phyloP scores from a whole-genome alignment of 257 asterid species.

The Thymus mandschuricus region DNA sequence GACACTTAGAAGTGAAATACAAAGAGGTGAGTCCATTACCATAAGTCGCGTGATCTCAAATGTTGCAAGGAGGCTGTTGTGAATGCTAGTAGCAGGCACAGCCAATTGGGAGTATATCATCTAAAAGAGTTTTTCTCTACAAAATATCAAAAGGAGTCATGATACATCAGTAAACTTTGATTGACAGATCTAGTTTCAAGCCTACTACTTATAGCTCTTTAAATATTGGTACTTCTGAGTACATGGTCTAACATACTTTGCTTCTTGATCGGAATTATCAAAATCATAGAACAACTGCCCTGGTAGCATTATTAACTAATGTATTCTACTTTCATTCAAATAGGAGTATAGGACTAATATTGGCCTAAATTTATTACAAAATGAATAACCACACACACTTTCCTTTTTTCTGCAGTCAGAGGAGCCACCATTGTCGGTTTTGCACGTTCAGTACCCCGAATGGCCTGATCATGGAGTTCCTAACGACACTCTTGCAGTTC shows the following conservation, averaged over 20 bases:
- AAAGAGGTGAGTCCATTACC: conserved; percentile 68
- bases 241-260: background rate
- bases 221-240: background rate
- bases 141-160: background rate
- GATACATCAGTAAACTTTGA: conserved; percentile 3
- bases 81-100: background rate
- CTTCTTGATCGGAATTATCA: background rate
- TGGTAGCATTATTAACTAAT: background rate
- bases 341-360: background rate
- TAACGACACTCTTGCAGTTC: conserved; percentile 70
- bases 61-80: conserved; percentile 18
- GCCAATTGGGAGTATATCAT: conserved; percentile 3
- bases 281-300: background rate
- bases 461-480: conserved; percentile 99
- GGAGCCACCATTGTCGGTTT: conserved; percentile 73
- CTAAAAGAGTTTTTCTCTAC: background rate
- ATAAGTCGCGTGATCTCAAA: conserved; percentile 19
- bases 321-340: background rate
- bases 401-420: conserved; percentile 61
- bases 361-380: conserved; percentile 14
- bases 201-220: background rate
- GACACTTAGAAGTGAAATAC: conserved; percentile 79
- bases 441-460: conserved; percentile 93
- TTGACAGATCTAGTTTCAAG: background rate
- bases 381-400: conserved; percentile 8